Evolutionary conservation across 2,329 filamentous ascomycete species (phyloP).

Genomic region (Dothideomycetes sp.): DNA sequence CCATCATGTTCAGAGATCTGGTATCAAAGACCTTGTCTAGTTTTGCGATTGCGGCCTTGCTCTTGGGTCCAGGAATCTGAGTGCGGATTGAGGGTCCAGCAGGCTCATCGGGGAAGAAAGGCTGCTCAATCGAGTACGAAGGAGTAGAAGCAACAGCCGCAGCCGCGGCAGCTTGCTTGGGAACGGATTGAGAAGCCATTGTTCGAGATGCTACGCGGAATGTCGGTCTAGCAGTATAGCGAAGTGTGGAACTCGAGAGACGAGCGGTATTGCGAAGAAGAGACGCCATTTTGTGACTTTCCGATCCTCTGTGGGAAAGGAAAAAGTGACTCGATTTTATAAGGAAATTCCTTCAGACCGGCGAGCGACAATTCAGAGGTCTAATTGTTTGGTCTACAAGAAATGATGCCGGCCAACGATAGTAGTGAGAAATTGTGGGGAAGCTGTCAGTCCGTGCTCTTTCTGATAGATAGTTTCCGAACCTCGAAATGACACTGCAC

Average conservation of each 20-base stretch:
- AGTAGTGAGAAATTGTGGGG: too few species aligned
- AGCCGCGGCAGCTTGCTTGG: slow-evolving; percentile 12
- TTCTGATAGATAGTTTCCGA: too few species aligned
- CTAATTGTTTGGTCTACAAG: too few species aligned
- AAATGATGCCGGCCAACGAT: too few species aligned
- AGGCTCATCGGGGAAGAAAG: slow-evolving; percentile 48
- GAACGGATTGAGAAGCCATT: slow-evolving; percentile 9
- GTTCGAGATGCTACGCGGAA: slow-evolving; percentile 10
- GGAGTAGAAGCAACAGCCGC: slow-evolving; percentile 11
- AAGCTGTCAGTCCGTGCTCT: too few species aligned
- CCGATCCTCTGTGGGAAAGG: background rate
- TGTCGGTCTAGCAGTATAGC: slow-evolving; percentile 11
- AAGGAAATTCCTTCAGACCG: too few species aligned
- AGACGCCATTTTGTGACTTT: slow-evolving; percentile 17
- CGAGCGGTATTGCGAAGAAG: slow-evolving; percentile 20
- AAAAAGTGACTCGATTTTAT: background rate
- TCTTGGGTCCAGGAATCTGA: slow-evolving; percentile 61
- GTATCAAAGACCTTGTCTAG: slow-evolving; percentile 72
- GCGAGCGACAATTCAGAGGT: too few species aligned
- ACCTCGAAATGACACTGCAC: too few species aligned
- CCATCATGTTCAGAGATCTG: slow-evolving; percentile 67
- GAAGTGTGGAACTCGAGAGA: slow-evolving; percentile 16
- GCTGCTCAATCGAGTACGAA: slow-evolving; percentile 23
- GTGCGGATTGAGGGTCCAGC: slow-evolving; percentile 39
- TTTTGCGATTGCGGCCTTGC: slow-evolving; percentile 53